Base-by-base conservation (phyloP, 2,329 filamentous ascomycete species). In the Colletotrichum chrysophilum region DNA sequence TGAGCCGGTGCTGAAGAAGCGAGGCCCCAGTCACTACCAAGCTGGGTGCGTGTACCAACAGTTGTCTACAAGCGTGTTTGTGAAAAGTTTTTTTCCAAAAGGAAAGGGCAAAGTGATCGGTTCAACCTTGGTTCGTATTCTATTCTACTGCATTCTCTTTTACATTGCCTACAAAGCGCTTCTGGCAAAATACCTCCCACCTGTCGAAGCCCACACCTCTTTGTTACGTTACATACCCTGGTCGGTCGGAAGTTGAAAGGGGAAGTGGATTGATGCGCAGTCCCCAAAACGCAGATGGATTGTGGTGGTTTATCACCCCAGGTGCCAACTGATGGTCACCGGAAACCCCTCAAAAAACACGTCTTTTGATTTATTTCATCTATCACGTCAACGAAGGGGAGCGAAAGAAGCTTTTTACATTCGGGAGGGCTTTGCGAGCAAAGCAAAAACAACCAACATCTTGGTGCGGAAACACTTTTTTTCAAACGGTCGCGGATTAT, bases 201-300 rank as follows among this genome's bases (percentile, higher is more conserved):
- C 30, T 58, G 70, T 65, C 74, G 74, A 74, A 75, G 74, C 67
- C 9, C 26, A 18, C 16, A 55, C 74, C 58, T 73, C 70, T 69
- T 75, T 73, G 64, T 73, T 73, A 73, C 58, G 70, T 69, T 66
- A 73, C 74, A 75, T 75, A 75, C 74, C 74, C 74, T 68, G 70
- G 74, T 75, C 74, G 74, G 74, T 65, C 43, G 70, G 64, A 73
- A 52, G 74, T 52, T 60, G 70, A 65, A 68, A 75, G 58, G 74
- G 58, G 24, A 73, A 52, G 74, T 74, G 70, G 74, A 64, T 69
- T 75, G 62, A 64, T 68, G 64, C 58, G 58, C 74, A 75, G 74
- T 75, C 73, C 64, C 61, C 55, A 71, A 71, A 64, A 70, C 61
- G 66, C 62, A 70, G 71, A 76, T 74, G 66, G 74, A 75, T 74